Percentiles rank a stretch among this genome's conserved stretches.
Evolutionary conservation across 2,329 filamentous ascomycete species (phyloP).

Genomic region (Penicillium decumbens): DNA sequence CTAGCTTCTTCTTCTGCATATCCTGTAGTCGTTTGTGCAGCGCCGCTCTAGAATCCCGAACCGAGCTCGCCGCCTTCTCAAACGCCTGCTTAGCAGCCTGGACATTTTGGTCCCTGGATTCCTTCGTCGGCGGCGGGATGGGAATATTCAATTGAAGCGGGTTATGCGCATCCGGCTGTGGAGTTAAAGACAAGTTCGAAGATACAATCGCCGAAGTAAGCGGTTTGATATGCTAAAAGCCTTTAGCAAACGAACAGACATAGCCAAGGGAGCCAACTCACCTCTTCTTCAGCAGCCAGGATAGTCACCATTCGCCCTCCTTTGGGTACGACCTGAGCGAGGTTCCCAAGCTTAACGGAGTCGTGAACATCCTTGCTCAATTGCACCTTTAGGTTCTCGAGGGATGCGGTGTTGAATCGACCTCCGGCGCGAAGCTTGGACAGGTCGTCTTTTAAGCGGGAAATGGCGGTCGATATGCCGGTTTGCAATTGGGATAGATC

Average conservation of each 20-base stretch:
- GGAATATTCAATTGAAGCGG: constrained; percentile 43
- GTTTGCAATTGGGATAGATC: constrained; percentile 57
- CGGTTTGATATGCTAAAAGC: constrained; percentile 43
- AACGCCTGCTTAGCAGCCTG: constrained; percentile 40
- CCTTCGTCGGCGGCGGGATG: constrained; percentile 46
- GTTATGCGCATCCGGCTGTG: constrained; percentile 43
- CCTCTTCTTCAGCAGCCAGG: constrained; percentile 61
- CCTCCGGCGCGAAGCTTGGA: constrained; percentile 60
- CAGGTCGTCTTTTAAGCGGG: constrained; percentile 57
- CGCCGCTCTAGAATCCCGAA: constrained; percentile 43
- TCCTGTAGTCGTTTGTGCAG: constrained; percentile 45
- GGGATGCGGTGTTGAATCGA: constrained; percentile 56
- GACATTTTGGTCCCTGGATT: constrained; percentile 42
- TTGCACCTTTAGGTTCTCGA: constrained; percentile 59
- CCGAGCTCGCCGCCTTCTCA: constrained; percentile 39
- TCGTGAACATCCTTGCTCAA: constrained; percentile 51
- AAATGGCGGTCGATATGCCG: constrained; percentile 52
- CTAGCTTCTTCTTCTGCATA: constrained; percentile 42
- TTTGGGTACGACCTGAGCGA: constrained; percentile 64
- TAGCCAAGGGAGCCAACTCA: constrained; percentile 36
- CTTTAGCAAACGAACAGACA: not conserved
- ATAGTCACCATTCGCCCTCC: constrained; percentile 57
- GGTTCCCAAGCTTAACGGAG: constrained; percentile 53
- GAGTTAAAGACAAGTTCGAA: constrained; percentile 42
- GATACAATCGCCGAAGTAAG: constrained; percentile 42